Base-by-base conservation (phyloP, 169 alveolate genomes). In the Plasmodium gonderi region DNA sequence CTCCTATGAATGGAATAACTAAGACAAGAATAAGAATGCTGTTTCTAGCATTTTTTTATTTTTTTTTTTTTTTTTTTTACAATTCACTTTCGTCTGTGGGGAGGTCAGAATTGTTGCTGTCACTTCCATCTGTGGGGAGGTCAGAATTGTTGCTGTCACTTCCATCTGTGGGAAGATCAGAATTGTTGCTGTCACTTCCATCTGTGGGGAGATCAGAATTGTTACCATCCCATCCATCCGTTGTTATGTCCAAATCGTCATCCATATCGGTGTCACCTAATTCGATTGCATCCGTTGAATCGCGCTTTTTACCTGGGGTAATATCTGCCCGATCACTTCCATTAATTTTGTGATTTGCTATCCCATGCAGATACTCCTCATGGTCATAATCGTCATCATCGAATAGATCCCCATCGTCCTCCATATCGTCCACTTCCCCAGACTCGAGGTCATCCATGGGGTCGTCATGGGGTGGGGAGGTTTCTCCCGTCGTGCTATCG, bases 311-410 rank as follows among this genome's bases (percentile, higher is more conserved):
- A n/a, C n/a, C n/a, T n/a, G n/a, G n/a, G n/a, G n/a, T n/a, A n/a
- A n/a, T n/a, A 17, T 80, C 17, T 33, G 7, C 4, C 42, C 47
- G 33, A 49, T 20, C 80, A 6, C 75, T n/a, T 26, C 72, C 44
- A 23, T 9, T 11, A 11, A 5, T 54, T 68, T 65, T 65, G 0
- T 44, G n/a, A 44, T 47, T 20, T 9, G 33, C 42, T 44, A 78
- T 65, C 17, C 42, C 64, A 3, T 78, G 47, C 29, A 76, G 9
- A 31, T 38, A 78, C 49, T 90, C 76, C 14, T 89, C 90, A 89
- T 89, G 47, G 23, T 89, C 90, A 51, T 77, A 54, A 44, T 90
- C 47, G 7, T 78, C 91, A 2, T 90, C 94, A 29, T 79, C 54
- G 26, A 36, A 36, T 23, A 49, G 54, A 0, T 67, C 90, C 20